Conservation (phyloP, 2,329 filamentous ascomycete genomes). For the Nectriaceae sp. region DNA sequence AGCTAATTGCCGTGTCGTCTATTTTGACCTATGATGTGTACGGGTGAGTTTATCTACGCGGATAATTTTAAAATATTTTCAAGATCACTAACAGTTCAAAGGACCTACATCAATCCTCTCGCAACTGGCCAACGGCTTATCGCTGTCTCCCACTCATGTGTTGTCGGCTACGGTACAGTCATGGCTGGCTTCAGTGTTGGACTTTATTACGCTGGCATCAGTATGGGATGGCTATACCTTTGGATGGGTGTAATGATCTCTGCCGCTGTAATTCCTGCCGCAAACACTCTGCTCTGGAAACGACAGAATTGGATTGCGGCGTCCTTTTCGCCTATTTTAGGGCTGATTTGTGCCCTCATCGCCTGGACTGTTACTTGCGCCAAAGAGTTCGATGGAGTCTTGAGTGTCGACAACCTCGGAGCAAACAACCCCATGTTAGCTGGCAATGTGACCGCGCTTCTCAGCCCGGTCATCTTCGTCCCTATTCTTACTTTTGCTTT, state of each 20-base stretch:
- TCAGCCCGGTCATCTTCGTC: conserved; percentile 74
- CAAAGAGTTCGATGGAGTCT: conserved; percentile 65
- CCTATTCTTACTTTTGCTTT: conserved; percentile 70
- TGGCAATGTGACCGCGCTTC: conserved; percentile 80
- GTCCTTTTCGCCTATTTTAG: conserved; percentile 66
- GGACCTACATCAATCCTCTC: conserved; percentile 63
- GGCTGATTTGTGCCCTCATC: conserved; percentile 65
- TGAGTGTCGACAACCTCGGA: conserved; percentile 75
- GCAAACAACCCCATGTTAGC: conserved; percentile 85
- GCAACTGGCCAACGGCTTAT: conserved; percentile 78
- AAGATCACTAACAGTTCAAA: neutral
- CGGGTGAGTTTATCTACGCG: conserved; percentile 13
- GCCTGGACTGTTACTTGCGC: conserved; percentile 74
- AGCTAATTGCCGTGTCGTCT: conserved; percentile 79
- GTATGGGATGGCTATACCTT: conserved; percentile 86
- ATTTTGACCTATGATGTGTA: conserved; percentile 86
- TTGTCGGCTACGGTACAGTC: conserved; percentile 69
- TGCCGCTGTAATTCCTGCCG: conserved; percentile 79
- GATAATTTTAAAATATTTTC: too few species aligned
- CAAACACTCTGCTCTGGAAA: conserved; percentile 78
- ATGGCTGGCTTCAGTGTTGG: conserved; percentile 81
- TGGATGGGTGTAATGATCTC: conserved; percentile 93
- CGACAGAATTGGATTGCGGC: conserved; percentile 76
- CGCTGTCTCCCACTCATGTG: conserved; percentile 74
- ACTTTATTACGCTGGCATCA: conserved; percentile 72